Conservation (phyloP, 2,329 filamentous ascomycete species). For the Fusarium napiforme region DNA sequence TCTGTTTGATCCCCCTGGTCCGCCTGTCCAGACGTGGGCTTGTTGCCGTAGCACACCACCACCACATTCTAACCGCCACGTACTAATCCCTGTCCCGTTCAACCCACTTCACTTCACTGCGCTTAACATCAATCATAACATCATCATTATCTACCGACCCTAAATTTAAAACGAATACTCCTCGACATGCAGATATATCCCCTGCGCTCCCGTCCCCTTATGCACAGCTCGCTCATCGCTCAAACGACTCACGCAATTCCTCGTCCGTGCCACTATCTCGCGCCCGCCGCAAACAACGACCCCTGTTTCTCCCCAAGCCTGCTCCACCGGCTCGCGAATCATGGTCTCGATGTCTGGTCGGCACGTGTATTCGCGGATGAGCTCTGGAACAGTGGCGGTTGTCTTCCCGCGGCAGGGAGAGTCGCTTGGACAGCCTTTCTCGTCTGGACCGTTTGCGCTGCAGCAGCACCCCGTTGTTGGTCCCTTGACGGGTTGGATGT, state of each 20-base stretch:
- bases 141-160: not conserved
- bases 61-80: not conserved
- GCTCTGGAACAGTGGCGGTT: constrained; percentile 33
- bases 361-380: constrained; percentile 56
- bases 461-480: constrained; percentile 39
- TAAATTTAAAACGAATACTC: constrained; percentile 65
- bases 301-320: constrained; percentile 69
- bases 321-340: constrained; percentile 65
- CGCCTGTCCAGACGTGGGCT: not conserved
- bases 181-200: constrained; percentile 69
- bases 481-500: constrained; percentile 27
- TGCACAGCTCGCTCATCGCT: constrained; percentile 72
- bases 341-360: constrained; percentile 64
- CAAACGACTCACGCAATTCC: constrained; percentile 65
- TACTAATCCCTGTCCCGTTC: constrained; percentile 9
- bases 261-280: constrained; percentile 62
- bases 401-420: constrained; percentile 20
- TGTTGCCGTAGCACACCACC: not conserved
- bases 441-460: constrained; percentile 16
- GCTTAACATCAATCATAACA: not conserved
- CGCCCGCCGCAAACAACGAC: constrained; percentile 70
- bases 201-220: constrained; percentile 72
- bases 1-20: not conserved
- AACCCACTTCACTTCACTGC: not conserved
- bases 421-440: constrained; percentile 26